Base-by-base conservation (phyloP, 1,284 basidiomycete genomes). In the Moesziomyces antarcticus region DNA sequence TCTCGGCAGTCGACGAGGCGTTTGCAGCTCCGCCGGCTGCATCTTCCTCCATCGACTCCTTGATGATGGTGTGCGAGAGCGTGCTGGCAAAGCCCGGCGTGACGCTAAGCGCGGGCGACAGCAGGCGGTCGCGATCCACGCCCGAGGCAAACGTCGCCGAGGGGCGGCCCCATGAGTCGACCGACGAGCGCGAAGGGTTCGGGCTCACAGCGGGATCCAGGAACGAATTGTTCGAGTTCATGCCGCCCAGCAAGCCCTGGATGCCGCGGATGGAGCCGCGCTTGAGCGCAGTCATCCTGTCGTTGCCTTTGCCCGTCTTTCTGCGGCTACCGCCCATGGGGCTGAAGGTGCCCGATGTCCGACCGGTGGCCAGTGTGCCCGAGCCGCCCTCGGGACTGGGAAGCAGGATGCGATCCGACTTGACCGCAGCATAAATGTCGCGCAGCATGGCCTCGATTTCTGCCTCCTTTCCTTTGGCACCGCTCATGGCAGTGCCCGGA, bases 61-160 rank as follows among this genome's bases (percentile, higher is more conserved):
- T 90, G 82, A 99, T 98, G 83, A 98, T 97, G 1, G 94, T 94
- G 82, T 97, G 93, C 1, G 93, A 93, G 21, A 99, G 87, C 71
- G 96, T 98, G 60, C 92, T 95, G 3, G 94, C 96, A 82, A 99
- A 99, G 6, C 96, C 96, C 8, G 97, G 87, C 0, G 93, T 90
- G 20, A 63, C 63, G 20, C 50, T 21, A 0, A 60, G 61, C 11
- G 46, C 44, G 8, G 60, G 48, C 16, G 51, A 59, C 5, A 48
- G 49, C 55, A 64, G 35, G n/a, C 58, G 21, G 45, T 54, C 54
- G 8, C 55, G 57, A 25, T 72, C 60, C 14, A 18, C 24, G 21
- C 49, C 35, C 10, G 52, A 41, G 9, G 49, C 43, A 5, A 59
- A 14, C 4, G 57, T 55, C 35, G 58, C 50, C 14, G 65, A 50